A percentile compares a stretch with the other conserved stretches of the same genome.
Evolutionary conservation across 2,329 filamentous ascomycete species (phyloP).

Genomic region (Botrytis tulipae): DNA sequence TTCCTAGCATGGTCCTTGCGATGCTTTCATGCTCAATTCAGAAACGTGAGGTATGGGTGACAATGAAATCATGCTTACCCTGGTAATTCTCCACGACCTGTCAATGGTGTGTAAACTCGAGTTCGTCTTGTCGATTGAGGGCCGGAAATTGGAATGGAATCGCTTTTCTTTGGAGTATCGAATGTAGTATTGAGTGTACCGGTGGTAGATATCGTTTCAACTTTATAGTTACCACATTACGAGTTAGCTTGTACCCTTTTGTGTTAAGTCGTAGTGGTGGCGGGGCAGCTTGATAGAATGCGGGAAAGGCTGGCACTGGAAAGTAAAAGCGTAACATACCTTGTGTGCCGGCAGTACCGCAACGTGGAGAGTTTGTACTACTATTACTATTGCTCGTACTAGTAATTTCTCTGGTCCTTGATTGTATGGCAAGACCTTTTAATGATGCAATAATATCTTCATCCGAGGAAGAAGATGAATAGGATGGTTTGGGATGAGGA

Average conservation of each 20-base stretch:
- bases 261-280: conserved; percentile 7
- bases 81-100: conserved; percentile 56
- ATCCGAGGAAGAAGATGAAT: conserved; percentile 17
- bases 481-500: conserved; percentile 23
- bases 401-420: conserved; percentile 19
- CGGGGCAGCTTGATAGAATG: conserved; percentile 12
- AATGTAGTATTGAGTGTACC: not conserved
- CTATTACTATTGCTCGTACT: conserved; percentile 3
- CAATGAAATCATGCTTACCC: conserved; percentile 47
- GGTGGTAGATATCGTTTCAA: conserved; percentile 14
- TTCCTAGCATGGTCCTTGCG: conserved; percentile 5
- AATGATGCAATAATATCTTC: conserved; percentile 30
- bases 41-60: not conserved
- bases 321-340: conserved; percentile 25
- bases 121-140: conserved; percentile 45
- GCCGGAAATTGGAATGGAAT: conserved; percentile 57
- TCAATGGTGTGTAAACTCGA: conserved; percentile 47
- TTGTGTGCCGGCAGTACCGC: conserved; percentile 16
- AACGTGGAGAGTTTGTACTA: conserved; percentile 18
- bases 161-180: conserved; percentile 40
- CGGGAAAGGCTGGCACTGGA: conserved; percentile 4
- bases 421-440: conserved; percentile 18
- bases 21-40: not conserved
- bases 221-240: conserved; percentile 18
- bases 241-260: conserved; percentile 5